Conservation (phyloP, 495 filamentous ascomycete species). For the Penicillium mononematosum region DNA sequence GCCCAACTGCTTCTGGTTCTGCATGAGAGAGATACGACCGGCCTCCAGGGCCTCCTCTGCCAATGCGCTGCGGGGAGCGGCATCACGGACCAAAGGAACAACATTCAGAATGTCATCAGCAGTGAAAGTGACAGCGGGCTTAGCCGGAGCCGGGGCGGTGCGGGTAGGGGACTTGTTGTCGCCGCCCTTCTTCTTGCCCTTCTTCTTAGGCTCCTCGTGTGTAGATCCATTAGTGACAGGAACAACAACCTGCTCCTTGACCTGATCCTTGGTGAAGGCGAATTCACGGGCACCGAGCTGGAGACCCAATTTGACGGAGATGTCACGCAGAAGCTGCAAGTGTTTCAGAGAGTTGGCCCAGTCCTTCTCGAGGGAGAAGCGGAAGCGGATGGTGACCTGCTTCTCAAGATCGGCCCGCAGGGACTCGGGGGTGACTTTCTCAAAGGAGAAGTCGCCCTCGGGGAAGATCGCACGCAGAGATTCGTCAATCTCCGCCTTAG, state of each 20-base stretch:
- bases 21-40: slow-evolving; percentile 88
- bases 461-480: slow-evolving; percentile 70
- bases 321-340: slow-evolving; percentile 83
- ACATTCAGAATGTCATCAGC: slow-evolving; percentile 88
- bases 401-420: slow-evolving; percentile 67
- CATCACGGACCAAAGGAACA: slow-evolving; percentile 91
- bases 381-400: slow-evolving; percentile 71
- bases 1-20: slow-evolving; percentile 91
- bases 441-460: slow-evolving; percentile 80
- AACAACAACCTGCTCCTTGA: slow-evolving; percentile 37
- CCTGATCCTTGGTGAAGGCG: slow-evolving; percentile 57
- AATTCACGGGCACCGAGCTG: slow-evolving; percentile 85
- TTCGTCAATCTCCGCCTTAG: slow-evolving; percentile 73
- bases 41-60: slow-evolving; percentile 96
- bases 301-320: slow-evolving; percentile 85
- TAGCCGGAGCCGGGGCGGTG: slow-evolving; percentile 35
- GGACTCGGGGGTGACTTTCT: slow-evolving; percentile 68
- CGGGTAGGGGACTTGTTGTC: slow-evolving; percentile 55
- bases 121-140: slow-evolving; percentile 58
- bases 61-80: slow-evolving; percentile 79
- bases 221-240: slow-evolving; percentile 40
- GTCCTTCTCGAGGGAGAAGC: slow-evolving; percentile 64
- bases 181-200: slow-evolving; percentile 66
- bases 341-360: slow-evolving; percentile 68
- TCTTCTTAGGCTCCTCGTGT: slow-evolving; percentile 62